phyloP scores from a whole-genome alignment of 495 filamentous ascomycete genomes.

The Achaetomiella virescens region DNA sequence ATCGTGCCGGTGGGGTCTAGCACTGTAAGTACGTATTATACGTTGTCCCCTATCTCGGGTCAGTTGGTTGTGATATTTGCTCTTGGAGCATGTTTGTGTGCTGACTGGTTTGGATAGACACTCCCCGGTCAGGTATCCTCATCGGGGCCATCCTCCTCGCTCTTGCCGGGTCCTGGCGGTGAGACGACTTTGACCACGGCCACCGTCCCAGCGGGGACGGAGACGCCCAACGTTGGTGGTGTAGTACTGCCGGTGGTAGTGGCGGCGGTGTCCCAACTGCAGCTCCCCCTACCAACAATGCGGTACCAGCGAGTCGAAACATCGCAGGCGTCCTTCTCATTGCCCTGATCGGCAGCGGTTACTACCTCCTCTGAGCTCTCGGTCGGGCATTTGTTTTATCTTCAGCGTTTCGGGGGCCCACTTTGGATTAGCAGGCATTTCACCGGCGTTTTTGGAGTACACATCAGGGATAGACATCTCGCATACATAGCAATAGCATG shows the following conservation, averaged over 20 bases:
- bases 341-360: neutral
- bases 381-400: too few species aligned
- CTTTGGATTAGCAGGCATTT: neutral
- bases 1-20: slow-evolving; percentile 51
- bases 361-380: neutral
- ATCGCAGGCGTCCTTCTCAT: neutral
- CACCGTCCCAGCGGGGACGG: neutral
- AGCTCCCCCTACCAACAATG: neutral
- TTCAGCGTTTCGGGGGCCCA: too few species aligned
- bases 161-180: neutral
- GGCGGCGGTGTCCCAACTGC: neutral
- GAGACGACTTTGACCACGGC: neutral
- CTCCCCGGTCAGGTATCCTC: slow-evolving; percentile 4
- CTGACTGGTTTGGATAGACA: neutral
- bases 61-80: too few species aligned
- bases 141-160: neutral
- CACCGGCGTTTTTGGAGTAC: neutral
- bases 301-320: neutral
- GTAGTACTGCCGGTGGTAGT: neutral
- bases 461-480: neutral
- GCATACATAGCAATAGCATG: neutral
- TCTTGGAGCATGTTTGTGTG: neutral
- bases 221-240: neutral
- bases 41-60: neutral
- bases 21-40: slow-evolving; percentile 22